A percentile compares a stretch with the other conserved stretches of the same genome.
Conservation (phyloP, 1,139 yeast genomes). For the Scheffersomyces stambukii region DNA sequence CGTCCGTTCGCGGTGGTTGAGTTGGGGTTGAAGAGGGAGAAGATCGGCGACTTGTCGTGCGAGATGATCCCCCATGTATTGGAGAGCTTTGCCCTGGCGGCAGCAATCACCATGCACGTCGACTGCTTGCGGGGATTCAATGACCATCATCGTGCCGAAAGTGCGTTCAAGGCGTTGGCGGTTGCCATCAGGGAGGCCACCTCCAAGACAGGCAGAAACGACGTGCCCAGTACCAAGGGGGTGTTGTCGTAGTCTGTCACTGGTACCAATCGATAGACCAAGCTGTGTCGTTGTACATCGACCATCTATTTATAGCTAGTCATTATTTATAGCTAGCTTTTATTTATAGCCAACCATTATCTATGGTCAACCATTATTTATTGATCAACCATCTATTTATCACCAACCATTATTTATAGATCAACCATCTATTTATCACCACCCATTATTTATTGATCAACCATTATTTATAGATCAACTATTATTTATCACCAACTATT, state of each 20-base stretch:
- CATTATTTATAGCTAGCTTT: too few species aligned
- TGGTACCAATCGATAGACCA: too few species aligned
- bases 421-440: too few species aligned
- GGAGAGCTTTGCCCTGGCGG: constrained; percentile 91
- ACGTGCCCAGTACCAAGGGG: constrained; percentile 95
- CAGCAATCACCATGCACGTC: constrained; percentile 86
- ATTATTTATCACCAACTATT: too few species aligned
- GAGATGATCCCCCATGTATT: constrained; percentile 97
- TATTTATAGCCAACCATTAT: too few species aligned
- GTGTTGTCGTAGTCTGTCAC: constrained; percentile 67
- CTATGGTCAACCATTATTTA: too few species aligned
- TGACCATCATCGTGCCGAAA: constrained; percentile 94
- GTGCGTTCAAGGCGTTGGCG: constrained; percentile 94
- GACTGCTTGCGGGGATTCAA: constrained; percentile 91
- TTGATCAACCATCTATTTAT: too few species aligned
- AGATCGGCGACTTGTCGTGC: constrained; percentile 84
- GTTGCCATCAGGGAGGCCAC: constrained; percentile 86
- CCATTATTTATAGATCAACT: too few species aligned
- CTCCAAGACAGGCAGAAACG: constrained; percentile 77
- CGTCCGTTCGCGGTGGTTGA: constrained; percentile 91
- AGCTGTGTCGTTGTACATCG: too few species aligned
- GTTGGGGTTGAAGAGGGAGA: constrained; percentile 85
- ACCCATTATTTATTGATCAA: too few species aligned
- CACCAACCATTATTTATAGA: too few species aligned
- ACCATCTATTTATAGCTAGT: too few species aligned